Evolutionary conservation across 2,329 filamentous ascomycete species (phyloP).

Genomic region (Aspergillus aculeatinus): DNA sequence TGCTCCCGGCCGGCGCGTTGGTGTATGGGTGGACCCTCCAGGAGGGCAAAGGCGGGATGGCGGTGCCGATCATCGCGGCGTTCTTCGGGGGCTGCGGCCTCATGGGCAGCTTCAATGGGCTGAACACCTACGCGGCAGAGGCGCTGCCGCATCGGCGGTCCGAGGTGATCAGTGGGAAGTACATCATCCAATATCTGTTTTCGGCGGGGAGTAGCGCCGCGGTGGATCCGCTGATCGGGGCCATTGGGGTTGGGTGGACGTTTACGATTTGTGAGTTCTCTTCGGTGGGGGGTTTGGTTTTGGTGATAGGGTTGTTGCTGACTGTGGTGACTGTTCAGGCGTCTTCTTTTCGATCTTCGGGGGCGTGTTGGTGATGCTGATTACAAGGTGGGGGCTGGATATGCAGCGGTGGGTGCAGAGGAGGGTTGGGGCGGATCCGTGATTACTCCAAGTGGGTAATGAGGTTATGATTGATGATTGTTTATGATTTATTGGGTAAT

Average conservation of each 20-base stretch:
- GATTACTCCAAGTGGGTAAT: not conserved
- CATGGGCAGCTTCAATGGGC: constrained; percentile 69
- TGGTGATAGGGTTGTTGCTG: not conserved
- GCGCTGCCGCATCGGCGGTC: constrained; percentile 53
- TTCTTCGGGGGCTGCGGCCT: constrained; percentile 72
- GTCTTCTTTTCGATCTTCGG: constrained; percentile 30
- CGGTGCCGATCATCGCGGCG: constrained; percentile 66
- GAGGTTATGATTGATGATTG: not conserved
- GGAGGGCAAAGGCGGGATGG: constrained; percentile 53
- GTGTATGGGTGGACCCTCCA: constrained; percentile 68
- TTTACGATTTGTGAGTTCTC: constrained; percentile 61
- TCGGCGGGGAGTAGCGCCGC: constrained; percentile 68
- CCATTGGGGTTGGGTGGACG: constrained; percentile 78
- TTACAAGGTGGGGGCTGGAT: constrained; percentile 32
- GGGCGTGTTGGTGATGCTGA: constrained; percentile 27
- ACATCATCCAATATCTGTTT: constrained; percentile 73
- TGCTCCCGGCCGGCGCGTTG: constrained; percentile 63
- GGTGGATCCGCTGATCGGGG: constrained; percentile 69
- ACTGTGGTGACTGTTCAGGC: constrained; percentile 15
- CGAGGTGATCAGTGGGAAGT: constrained; percentile 78
- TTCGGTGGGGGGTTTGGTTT: no score
- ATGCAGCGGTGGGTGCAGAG: constrained; percentile 37
- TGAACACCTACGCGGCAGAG: constrained; percentile 66
- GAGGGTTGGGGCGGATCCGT: constrained; percentile 21
- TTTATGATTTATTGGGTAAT: not conserved